A percentile compares a stretch with the other conserved stretches of the same genome.
Conservation (phyloP, 192 early-diverging fungal species). For the Linnemannia hyalina region DNA sequence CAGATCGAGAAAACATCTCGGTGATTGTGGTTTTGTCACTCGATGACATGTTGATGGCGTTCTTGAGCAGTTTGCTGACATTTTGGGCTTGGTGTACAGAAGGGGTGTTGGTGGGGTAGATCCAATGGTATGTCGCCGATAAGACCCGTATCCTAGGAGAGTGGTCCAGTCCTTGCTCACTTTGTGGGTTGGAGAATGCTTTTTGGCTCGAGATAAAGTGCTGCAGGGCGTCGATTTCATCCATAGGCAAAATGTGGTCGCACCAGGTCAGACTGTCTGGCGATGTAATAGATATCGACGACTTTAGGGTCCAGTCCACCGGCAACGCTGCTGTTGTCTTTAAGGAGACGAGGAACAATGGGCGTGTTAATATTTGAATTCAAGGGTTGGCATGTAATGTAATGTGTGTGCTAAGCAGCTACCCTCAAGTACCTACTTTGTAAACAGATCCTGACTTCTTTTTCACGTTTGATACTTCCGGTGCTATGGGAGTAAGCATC, state of each 20-base stretch:
- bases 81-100: conserved; percentile 38
- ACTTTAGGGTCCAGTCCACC: conserved; percentile 44
- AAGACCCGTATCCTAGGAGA: conserved; percentile 15
- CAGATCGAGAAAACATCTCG: conserved; percentile 37
- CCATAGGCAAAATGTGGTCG: conserved; percentile 20
- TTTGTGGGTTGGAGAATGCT: background rate
- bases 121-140: conserved; percentile 35
- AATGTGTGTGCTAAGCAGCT: background rate
- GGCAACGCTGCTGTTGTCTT: conserved; percentile 20
- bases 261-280: conserved; percentile 34
- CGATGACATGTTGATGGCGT: conserved; percentile 13
- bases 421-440: background rate
- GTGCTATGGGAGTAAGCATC: background rate
- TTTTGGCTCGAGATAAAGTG: conserved; percentile 18
- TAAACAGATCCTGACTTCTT: conserved; percentile 11
- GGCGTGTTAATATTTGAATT: background rate
- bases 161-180: background rate
- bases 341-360: background rate
- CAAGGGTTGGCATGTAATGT: background rate
- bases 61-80: conserved; percentile 42
- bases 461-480: background rate
- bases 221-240: conserved; percentile 35
- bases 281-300: conserved; percentile 25
- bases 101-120: conserved; percentile 35
- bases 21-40: conserved; percentile 33